These are phyloP conservation scores for Botrytis squamosa DNA, from an alignment of 2,329 filamentous ascomycete species.

Conservation along the genomic window DNA sequence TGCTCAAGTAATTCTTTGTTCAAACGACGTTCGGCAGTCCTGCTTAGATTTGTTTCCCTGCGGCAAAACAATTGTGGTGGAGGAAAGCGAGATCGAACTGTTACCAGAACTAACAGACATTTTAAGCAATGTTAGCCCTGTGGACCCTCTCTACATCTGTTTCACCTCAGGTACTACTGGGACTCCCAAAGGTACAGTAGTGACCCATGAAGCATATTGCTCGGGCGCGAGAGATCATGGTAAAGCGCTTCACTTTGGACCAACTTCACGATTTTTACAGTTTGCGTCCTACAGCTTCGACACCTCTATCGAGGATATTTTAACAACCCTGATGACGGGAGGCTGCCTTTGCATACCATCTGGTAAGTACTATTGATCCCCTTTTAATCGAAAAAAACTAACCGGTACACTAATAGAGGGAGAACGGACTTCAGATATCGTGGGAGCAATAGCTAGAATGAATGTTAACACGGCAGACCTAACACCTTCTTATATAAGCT, in stretches of 20 bases:
- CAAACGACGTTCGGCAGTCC: not conserved
- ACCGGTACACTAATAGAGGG: slow-evolving; percentile 20
- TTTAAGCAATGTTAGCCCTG: slow-evolving; percentile 5
- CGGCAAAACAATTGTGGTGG: slow-evolving; percentile 4
- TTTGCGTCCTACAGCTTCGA: slow-evolving; percentile 32
- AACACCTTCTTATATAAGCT: slow-evolving; percentile 30
- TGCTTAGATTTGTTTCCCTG: not conserved
- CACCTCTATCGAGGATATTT: slow-evolving; percentile 27
- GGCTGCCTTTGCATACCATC: slow-evolving; percentile 31
- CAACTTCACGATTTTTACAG: slow-evolving; percentile 26
- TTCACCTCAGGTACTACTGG: slow-evolving; percentile 49
- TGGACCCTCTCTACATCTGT: slow-evolving; percentile 41
- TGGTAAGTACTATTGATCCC: slow-evolving; percentile 3
- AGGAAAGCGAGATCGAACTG: not conserved
- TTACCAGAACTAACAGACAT: not conserved
- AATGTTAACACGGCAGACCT: slow-evolving; percentile 31
- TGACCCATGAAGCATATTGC: slow-evolving; percentile 17
- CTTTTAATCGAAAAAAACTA: not conserved
- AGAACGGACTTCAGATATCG: slow-evolving; percentile 37
- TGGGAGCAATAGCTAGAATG: slow-evolving; percentile 33
- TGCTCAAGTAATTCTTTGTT: slow-evolving; percentile 23
- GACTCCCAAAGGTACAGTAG: slow-evolving; percentile 41
- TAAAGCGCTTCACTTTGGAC: slow-evolving; percentile 34
- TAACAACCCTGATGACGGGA: slow-evolving; percentile 27
- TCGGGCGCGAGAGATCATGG: slow-evolving; percentile 30